Evolutionary conservation across 768 basidiomycete genomes (phyloP), one percentile per base, ranked within the genome.

Genomic region (Trametes gibbosa): DNA sequence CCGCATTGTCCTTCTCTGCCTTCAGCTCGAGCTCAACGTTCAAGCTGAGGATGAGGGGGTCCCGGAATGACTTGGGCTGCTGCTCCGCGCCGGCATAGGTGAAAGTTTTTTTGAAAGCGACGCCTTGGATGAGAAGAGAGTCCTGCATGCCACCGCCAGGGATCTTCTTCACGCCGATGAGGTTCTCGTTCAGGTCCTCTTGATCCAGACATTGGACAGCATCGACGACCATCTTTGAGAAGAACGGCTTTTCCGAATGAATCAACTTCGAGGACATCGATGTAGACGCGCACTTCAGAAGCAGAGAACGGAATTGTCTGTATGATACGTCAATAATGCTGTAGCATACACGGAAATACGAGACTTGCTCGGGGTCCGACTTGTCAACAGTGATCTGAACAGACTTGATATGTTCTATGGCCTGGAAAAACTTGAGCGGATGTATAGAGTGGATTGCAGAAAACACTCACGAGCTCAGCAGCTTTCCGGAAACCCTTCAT

Each of bases 261-360:
- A 99, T 98, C 61, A 98, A 85, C 75, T 98, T 99, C 61, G 96
- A 98, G 16, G 97, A 98, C 96, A 98, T 98, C n/a, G 97, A 96
- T 3, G 97, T 99, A 25, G 95, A 89, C 25, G 97, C 97, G 74
- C 95, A 97, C 79, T 97, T 95, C 66, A 97, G 81, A 34, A 98
- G 83, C 23, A 98, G 86, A 62, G 95, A 92, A 48, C 87, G 94
- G 83, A 98, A 97, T 66, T 85, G 84, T 64, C 96, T 98, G 71
- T 5, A 8, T 25, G 14, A 5, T 17, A 21, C 13, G 6, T 45
- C 16, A 43, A 13, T 35, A n/a, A n/a, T 24, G 32, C 16, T 32
- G 34, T 45, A 19, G 32, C n/a, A 16, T 54, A 57, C 29, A 23
- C 21, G 35, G 21, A 60, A 29, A 13, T 13, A 13, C 35, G 40